A percentile compares a stretch with the other conserved stretches of the same genome.
These are phyloP conservation scores for Bolboschoenoplectus hybrid DNA, from an alignment of 202 grass and related monocot species.

Conservation along the genomic window DNA sequence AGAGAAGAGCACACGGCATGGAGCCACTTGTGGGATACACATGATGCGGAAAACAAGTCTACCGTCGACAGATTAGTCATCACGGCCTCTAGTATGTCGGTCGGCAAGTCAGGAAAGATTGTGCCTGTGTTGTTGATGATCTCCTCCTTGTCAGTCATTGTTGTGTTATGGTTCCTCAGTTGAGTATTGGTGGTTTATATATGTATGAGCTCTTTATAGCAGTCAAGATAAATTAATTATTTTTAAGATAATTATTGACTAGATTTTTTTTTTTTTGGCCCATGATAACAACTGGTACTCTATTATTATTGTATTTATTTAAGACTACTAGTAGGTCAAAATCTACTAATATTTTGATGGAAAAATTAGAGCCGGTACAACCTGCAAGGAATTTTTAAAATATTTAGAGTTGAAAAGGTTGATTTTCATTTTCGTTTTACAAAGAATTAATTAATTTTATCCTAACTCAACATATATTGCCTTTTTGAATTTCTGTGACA, in stretches of 20 bases:
- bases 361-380: too few species aligned
- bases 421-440: too few species aligned
- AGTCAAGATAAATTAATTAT: not conserved
- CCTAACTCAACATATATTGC: too few species aligned
- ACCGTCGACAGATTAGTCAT: slow-evolving; percentile 52
- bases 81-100: slow-evolving; percentile 74
- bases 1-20: slow-evolving; percentile 59
- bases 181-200: not conserved
- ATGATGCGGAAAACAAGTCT: slow-evolving; percentile 59
- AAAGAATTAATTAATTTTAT: too few species aligned
- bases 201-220: not conserved
- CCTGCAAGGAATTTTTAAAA: not conserved
- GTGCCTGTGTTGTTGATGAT: not conserved
- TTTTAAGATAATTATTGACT: not conserved
- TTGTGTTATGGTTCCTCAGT: not conserved
- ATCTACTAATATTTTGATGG: not conserved
- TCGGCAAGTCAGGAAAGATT: slow-evolving; percentile 40
- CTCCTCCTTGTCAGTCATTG: not conserved
- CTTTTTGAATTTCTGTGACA: too few species aligned
- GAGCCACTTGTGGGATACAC: slow-evolving; percentile 69
- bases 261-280: not conserved
- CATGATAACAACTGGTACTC: not conserved
- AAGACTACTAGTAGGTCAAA: not conserved
- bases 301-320: not conserved
- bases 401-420: too few species aligned